Base-by-base conservation (phyloP, 2,329 filamentous ascomycete genomes). In the Clathrospora elynae region DNA sequence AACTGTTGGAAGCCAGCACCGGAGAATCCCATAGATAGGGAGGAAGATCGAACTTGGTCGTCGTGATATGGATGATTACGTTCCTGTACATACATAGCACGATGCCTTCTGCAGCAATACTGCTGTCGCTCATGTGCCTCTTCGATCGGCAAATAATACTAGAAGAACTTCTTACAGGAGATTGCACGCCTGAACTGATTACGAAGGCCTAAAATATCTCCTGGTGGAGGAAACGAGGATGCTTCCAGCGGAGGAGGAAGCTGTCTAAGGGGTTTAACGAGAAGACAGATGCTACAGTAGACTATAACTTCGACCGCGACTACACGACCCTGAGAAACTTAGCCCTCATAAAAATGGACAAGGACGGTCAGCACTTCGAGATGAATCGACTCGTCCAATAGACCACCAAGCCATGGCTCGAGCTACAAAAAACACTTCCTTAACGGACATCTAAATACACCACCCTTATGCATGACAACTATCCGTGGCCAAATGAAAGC, bases 91-190 rank as follows among this genome's bases (percentile, higher is more conserved):
- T 77, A 24, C 66, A 56, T n/a, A 39, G 50, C 3, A 44, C 13
- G 5, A 33, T 12, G 6, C 49, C 42, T 7, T 49, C 62, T 5
- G 75, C 75, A 4, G 63, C 74, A 3, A 59, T 73, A 14, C 54
- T 78, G 4, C 47, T 78, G 0, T 73, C 72, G 2, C 62, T 78
- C 16, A 56, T 59, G 52, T 46, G 49, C 37, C 30, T 57, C 6
- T 57, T 59, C 16, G 32, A 51, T 42, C 40, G 42, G 10, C 41
- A 54, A 13, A 39, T n/a, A 10, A 59, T 59, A 13, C 49, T 50
- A 11, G 53, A 7, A 73, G 22, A 28, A 17, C 47, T 61, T 20
- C 43, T 61, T 34, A 20, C 9, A 3, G 38, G 40, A n/a, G n/a
- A n/a, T n/a, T n/a, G n/a, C n/a, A n/a, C n/a, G n/a, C n/a, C n/a